Evolutionary conservation across 1,284 basidiomycete genomes (phyloP).

Genomic region (Ganoderma lingzhi): DNA sequence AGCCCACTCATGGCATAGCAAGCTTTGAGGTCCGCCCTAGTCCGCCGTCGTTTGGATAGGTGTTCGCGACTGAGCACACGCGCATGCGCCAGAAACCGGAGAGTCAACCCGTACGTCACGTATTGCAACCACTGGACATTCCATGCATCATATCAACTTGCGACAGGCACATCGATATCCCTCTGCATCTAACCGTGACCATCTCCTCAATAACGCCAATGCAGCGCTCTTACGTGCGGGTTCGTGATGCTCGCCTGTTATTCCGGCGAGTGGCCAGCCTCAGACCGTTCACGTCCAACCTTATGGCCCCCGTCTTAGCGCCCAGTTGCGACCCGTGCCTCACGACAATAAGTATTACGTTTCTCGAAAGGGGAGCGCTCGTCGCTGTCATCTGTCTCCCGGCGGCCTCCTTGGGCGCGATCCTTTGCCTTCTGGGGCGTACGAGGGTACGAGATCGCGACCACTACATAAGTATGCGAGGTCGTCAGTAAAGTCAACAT

Average conservation of each 20-base stretch:
- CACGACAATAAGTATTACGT: no score
- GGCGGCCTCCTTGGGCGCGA: not conserved
- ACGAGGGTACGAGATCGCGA: not conserved
- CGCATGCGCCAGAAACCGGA: not conserved
- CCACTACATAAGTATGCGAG: not conserved
- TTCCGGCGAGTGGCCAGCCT: not conserved
- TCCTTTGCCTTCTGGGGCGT: not conserved
- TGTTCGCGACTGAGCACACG: not conserved
- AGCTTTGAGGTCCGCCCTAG: not conserved
- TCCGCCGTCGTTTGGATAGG: not conserved
- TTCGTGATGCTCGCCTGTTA: not conserved
- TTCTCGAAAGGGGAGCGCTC: not conserved
- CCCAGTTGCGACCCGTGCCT: not conserved
- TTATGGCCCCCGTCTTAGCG: not conserved
- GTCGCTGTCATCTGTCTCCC: not conserved
- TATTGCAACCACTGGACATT: not conserved
- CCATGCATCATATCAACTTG: not conserved
- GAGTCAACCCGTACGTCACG: not conserved
- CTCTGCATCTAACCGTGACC: not conserved
- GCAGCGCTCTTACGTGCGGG: not conserved
- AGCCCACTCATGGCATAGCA: not conserved
- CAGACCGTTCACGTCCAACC: no score
- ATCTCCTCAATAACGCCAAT: not conserved
- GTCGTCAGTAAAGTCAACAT: no score
- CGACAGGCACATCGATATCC: not conserved